Percentiles rank a stretch among this genome's conserved stretches.
These are phyloP conservation scores for Penicillium sp. DNA, from an alignment of 2,329 filamentous ascomycete genomes.

Conservation along the genomic window DNA sequence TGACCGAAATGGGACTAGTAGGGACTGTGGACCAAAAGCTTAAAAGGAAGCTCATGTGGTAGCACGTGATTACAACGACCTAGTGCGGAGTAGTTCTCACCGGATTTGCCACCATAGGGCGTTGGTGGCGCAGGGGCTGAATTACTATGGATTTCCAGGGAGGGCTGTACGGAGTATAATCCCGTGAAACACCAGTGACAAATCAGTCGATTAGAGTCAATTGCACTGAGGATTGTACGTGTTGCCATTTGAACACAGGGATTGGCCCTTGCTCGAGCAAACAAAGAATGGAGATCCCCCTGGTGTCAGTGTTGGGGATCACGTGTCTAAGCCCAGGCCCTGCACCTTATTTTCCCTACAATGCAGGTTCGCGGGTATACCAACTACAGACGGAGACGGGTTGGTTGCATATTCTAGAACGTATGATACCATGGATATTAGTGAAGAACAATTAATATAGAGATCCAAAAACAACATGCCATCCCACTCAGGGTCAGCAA, in stretches of 20 bases:
- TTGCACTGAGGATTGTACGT: neutral
- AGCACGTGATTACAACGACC: neutral
- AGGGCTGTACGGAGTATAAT: neutral
- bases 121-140: neutral
- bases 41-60: neutral
- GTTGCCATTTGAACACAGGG: neutral
- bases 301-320: neutral
- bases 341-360: neutral
- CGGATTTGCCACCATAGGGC: constrained; percentile 3
- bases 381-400: neutral
- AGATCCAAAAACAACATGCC: neutral
- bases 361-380: neutral
- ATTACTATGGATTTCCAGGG: neutral
- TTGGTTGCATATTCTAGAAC: neutral
- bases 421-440: neutral
- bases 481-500: neutral
- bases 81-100: neutral
- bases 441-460: neutral
- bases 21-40: neutral
- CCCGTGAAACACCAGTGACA: too few relatives aligned
- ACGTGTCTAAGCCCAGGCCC: neutral
- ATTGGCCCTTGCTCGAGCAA: neutral
- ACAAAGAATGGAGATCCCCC: neutral
- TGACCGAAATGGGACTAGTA: neutral
- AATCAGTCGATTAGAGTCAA: neutral